These are phyloP conservation scores for Pugionium dolabratum DNA, from an alignment of 345 rosid genomes.

Conservation along the genomic window DNA sequence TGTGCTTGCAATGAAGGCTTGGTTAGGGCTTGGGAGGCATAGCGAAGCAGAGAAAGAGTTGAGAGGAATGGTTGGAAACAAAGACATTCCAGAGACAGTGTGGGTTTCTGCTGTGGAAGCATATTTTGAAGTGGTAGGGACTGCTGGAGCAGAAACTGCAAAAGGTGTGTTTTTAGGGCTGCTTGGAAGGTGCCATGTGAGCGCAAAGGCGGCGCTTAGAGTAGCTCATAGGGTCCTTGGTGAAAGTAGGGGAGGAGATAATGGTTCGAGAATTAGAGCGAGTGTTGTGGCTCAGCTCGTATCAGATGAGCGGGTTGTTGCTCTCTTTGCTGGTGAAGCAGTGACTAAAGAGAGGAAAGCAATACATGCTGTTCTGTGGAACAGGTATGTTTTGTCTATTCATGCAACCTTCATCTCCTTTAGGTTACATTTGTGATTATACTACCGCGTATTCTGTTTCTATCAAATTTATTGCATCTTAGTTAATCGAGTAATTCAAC, in stretches of 20 bases:
- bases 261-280: slow-evolving; percentile 57
- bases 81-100: slow-evolving; percentile 85
- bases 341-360: slow-evolving; percentile 68
- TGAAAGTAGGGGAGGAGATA: slow-evolving; percentile 53
- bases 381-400: slow-evolving; percentile 51
- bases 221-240: slow-evolving; percentile 68
- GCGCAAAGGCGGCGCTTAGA: slow-evolving; percentile 80
- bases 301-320: slow-evolving; percentile 79
- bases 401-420: slow-evolving; percentile 6
- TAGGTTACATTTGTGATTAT: slow-evolving; percentile 6
- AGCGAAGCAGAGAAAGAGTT: slow-evolving; percentile 91
- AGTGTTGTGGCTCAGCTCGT: slow-evolving; percentile 76
- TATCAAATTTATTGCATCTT: slow-evolving; percentile 4
- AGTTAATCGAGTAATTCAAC: slow-evolving; percentile 1
- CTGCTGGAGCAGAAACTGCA: slow-evolving; percentile 90
- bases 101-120: slow-evolving; percentile 96
- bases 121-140: slow-evolving; percentile 81
- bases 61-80: slow-evolving; percentile 74
- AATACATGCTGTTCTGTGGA: slow-evolving; percentile 91
- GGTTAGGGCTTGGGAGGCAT: slow-evolving; percentile 80
- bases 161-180: slow-evolving; percentile 85
- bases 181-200: slow-evolving; percentile 81
- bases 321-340: slow-evolving; percentile 61
- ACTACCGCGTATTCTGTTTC: slow-evolving; percentile 1
- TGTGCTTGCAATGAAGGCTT: slow-evolving; percentile 97